phyloP scores from a whole-genome alignment of 2,329 filamentous ascomycete genomes.

The Xylaria hypoxylon region DNA sequence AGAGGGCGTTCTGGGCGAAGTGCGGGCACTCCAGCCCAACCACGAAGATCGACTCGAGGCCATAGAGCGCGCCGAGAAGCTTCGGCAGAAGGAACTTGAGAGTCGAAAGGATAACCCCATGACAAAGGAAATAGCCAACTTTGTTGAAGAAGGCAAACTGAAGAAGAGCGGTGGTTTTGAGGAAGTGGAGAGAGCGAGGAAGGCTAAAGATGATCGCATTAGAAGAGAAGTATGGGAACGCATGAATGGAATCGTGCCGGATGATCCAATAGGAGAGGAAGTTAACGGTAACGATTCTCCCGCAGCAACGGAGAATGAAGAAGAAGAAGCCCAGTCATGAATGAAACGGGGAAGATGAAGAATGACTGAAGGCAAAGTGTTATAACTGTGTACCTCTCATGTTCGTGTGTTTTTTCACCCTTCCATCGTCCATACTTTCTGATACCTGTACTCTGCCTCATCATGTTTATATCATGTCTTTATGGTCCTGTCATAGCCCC shows the following conservation, averaged over 20 bases:
- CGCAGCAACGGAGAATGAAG: conserved; percentile 36
- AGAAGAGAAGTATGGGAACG: conserved; percentile 81
- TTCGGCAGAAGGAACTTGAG: conserved; percentile 88
- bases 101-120: conserved; percentile 79
- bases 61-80: conserved; percentile 95
- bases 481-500: conserved; percentile 30
- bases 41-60: conserved; percentile 93
- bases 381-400: conserved; percentile 34
- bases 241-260: conserved; percentile 67
- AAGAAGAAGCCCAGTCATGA: conserved; percentile 31
- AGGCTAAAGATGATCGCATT: conserved; percentile 87
- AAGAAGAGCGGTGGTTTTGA: conserved; percentile 97
- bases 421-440: conserved; percentile 6
- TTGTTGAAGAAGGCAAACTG: conserved; percentile 89
- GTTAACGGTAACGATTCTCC: conserved; percentile 35
- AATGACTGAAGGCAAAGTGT: conserved; percentile 20
- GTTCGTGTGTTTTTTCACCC: conserved; percentile 21
- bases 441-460: conserved; percentile 16
- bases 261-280: conserved; percentile 56
- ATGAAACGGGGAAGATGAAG: conserved; percentile 14
- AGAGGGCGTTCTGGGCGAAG: conserved; percentile 91
- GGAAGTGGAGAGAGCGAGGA: conserved; percentile 87
- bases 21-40: conserved; percentile 92
- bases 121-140: conserved; percentile 84
- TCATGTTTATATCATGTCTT: conserved; percentile 25